Conservation (phyloP, 1,284 basidiomycete genomes). For the Cutaneotrichosporon arboriforme region DNA sequence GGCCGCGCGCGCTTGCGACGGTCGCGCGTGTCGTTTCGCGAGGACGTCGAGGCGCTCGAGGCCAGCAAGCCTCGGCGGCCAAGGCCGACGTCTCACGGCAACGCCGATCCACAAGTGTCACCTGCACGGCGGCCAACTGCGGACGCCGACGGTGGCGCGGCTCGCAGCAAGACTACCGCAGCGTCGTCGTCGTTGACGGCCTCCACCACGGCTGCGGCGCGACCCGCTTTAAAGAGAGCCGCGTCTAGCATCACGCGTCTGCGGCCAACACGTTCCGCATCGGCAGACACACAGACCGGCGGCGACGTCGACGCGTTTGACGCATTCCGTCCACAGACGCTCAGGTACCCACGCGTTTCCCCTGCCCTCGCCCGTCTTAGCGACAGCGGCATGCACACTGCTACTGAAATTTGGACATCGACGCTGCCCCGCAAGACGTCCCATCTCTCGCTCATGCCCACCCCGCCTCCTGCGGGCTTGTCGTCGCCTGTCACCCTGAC, state of each 20-base stretch:
- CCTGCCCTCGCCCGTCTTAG: slow-evolving; percentile 21
- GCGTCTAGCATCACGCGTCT: background rate
- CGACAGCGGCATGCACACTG: slow-evolving; percentile 8
- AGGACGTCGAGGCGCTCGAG: slow-evolving; percentile 10
- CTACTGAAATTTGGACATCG: background rate
- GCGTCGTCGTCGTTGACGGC: background rate
- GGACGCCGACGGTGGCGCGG: too few relatives aligned
- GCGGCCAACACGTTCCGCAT: too few relatives aligned
- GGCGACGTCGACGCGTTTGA: slow-evolving; percentile 10
- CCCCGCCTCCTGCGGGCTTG: background rate
- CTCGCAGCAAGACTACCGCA: too few relatives aligned
- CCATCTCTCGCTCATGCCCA: background rate
- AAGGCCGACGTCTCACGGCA: background rate
- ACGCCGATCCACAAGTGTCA: background rate
- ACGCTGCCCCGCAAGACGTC: background rate
- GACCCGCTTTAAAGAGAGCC: slow-evolving; percentile 4
- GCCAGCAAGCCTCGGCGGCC: background rate
- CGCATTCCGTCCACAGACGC: slow-evolving; percentile 17
- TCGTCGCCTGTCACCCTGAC: background rate
- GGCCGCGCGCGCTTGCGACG: background rate
- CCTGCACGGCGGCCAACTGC: slow-evolving; percentile 4
- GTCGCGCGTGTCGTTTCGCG: slow-evolving; percentile 18
- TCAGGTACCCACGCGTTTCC: slow-evolving; percentile 22
- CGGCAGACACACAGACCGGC: too few relatives aligned
- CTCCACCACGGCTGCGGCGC: background rate